These are phyloP conservation scores for Eimeria necatrix DNA, from an alignment of 169 alveolate genomes.

Conservation along the genomic window DNA sequence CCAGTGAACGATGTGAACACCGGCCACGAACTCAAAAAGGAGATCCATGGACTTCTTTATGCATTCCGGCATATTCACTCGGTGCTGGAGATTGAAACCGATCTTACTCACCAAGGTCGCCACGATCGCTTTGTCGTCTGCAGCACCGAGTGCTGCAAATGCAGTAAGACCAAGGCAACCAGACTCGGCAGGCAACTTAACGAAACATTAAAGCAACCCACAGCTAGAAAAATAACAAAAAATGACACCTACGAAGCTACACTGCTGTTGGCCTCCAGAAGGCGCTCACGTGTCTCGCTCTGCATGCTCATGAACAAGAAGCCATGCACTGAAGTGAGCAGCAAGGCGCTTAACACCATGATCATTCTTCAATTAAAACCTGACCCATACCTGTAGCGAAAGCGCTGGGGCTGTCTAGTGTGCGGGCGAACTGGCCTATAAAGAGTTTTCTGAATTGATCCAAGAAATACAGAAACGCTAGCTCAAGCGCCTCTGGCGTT, in stretches of 20 bases:
- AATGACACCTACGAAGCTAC: no score
- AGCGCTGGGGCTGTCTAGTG: slow-evolving; percentile 51
- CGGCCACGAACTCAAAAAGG: slow-evolving; percentile 95
- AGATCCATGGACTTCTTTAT: slow-evolving; percentile 93
- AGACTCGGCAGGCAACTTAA: no score
- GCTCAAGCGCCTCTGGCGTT: slow-evolving; percentile 90
- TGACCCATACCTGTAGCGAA: slow-evolving; percentile 46
- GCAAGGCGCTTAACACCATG: not conserved
- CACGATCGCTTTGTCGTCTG: slow-evolving; percentile 88
- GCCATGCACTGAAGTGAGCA: not conserved
- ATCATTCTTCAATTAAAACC: not conserved
- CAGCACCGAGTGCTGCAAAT: slow-evolving; percentile 85
- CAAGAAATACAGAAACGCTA: slow-evolving; percentile 92
- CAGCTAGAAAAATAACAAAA: no score
- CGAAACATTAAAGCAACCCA: no score
- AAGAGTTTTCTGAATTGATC: slow-evolving; percentile 95
- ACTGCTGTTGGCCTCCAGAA: no score
- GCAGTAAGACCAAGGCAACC: not conserved
- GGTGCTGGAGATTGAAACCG: slow-evolving; percentile 92
- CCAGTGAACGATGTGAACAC: slow-evolving; percentile 95
- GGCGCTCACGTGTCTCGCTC: no score
- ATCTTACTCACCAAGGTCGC: slow-evolving; percentile 88
- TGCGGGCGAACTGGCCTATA: slow-evolving; percentile 90
- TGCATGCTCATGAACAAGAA: no score
- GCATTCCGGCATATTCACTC: slow-evolving; percentile 90